Evolutionary conservation across 495 filamentous ascomycete species (phyloP).

Genomic region (Aspergillus hancockii): DNA sequence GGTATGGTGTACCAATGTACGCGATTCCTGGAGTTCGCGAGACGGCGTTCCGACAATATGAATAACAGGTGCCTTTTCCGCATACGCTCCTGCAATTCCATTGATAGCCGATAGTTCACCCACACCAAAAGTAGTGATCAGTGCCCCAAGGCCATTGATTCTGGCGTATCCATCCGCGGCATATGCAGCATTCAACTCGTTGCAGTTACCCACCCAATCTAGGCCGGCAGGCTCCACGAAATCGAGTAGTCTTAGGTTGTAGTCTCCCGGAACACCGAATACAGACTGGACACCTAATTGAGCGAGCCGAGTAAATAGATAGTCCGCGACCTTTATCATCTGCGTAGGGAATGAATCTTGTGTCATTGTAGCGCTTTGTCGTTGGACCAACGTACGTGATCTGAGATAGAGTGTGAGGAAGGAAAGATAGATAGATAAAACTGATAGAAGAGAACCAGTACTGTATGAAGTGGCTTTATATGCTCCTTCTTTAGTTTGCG

Average conservation of each 20-base stretch:
- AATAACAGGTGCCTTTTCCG: slow-evolving; percentile 74
- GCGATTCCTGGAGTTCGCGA: slow-evolving; percentile 29
- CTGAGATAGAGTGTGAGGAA: neutral
- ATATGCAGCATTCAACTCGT: slow-evolving; percentile 84
- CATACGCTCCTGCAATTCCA: slow-evolving; percentile 69
- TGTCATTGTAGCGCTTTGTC: neutral
- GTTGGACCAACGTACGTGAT: neutral
- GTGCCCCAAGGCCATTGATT: slow-evolving; percentile 68
- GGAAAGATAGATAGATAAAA: neutral
- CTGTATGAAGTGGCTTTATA: neutral
- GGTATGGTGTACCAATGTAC: slow-evolving; percentile 45
- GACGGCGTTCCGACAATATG: slow-evolving; percentile 71
- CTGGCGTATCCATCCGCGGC: slow-evolving; percentile 81
- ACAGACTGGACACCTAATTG: slow-evolving; percentile 69
- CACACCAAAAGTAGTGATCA: slow-evolving; percentile 80
- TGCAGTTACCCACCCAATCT: slow-evolving; percentile 77
- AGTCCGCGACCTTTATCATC: slow-evolving; percentile 46
- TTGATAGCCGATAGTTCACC: slow-evolving; percentile 78
- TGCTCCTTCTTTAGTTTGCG: too few species aligned
- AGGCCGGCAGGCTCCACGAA: slow-evolving; percentile 62
- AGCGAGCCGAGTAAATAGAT: slow-evolving; percentile 68
- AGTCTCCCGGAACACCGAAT: slow-evolving; percentile 75
- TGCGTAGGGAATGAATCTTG: slow-evolving; percentile 1
- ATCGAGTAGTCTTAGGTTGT: slow-evolving; percentile 70
- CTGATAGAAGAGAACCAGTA: neutral